phyloP scores from a whole-genome alignment of 164 flowering plant genomes.

The Piper betle region DNA sequence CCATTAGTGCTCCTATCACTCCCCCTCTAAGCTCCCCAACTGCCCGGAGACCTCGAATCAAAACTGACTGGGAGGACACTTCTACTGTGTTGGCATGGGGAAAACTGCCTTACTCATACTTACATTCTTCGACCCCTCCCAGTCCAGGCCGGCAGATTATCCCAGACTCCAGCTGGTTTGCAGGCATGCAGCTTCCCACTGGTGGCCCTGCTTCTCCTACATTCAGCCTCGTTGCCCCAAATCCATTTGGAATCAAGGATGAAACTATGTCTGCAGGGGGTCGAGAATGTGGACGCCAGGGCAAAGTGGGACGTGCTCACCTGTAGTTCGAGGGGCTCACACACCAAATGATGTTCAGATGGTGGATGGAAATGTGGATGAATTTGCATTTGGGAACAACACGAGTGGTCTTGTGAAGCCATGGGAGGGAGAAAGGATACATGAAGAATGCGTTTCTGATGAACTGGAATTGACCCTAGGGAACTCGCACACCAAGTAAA shows the following conservation, averaged over 20 bases:
- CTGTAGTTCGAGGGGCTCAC: conserved; percentile 48
- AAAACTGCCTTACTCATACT: conserved; percentile 27
- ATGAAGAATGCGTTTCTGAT: conserved; percentile 80
- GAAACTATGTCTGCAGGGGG: conserved; percentile 33
- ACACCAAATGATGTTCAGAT: conserved; percentile 73
- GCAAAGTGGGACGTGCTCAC: conserved; percentile 95
- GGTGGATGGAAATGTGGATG: conserved; percentile 63
- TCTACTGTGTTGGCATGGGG: conserved; percentile 27
- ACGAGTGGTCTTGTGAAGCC: conserved; percentile 61
- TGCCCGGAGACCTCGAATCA: conserved; percentile 50
- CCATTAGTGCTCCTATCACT: conserved; percentile 92
- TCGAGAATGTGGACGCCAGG: conserved; percentile 95
- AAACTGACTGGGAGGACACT: conserved; percentile 50
- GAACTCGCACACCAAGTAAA: conserved; percentile 53
- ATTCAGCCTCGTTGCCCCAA: conserved; percentile 8
- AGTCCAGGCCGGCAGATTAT: conserved; percentile 63
- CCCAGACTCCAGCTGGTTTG: conserved; percentile 66
- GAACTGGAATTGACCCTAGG: conserved; percentile 95
- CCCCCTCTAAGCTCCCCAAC: conserved; percentile 92
- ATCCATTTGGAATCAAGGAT: conserved; percentile 11
- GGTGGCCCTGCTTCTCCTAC: conserved; percentile 24
- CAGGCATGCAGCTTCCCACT: conserved; percentile 15
- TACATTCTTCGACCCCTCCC: conserved; percentile 76
- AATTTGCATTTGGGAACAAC: conserved; percentile 83
- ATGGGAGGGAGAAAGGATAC: conserved; percentile 97